Evolutionary conservation across 2,329 filamentous ascomycete genomes (phyloP).

Genomic region (Rutstroemia sp.): DNA sequence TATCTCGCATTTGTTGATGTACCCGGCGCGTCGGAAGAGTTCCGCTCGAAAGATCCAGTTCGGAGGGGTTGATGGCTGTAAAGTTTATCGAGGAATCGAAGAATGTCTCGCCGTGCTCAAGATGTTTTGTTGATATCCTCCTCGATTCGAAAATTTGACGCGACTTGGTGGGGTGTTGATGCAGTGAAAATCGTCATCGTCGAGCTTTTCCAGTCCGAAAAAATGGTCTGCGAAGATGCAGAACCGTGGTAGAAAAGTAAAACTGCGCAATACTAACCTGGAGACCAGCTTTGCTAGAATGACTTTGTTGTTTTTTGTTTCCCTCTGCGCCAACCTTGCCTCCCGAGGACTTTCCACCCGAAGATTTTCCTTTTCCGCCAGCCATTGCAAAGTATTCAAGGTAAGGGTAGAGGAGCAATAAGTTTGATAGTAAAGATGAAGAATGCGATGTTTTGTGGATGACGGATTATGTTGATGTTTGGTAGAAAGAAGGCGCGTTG

Average conservation of each 20-base stretch:
- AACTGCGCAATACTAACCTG: constrained; percentile 27
- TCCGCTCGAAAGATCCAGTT: neutral
- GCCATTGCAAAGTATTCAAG: constrained; percentile 24
- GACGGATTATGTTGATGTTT: constrained; percentile 10
- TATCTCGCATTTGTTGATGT: constrained; percentile 17
- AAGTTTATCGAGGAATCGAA: neutral
- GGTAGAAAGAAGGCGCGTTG: constrained; percentile 5
- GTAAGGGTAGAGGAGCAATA: neutral
- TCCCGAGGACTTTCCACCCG: constrained; percentile 32
- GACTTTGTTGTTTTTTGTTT: constrained; percentile 31
- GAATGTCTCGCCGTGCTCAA: neutral
- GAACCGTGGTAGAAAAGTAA: neutral
- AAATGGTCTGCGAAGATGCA: neutral
- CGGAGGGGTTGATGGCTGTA: neutral
- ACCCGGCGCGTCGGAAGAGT: constrained; percentile 17
- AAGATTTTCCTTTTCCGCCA: constrained; percentile 32
- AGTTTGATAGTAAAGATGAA: constrained; percentile 12
- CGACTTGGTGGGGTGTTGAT: constrained; percentile 25
- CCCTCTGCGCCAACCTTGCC: constrained; percentile 30
- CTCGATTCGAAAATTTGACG: constrained; percentile 18
- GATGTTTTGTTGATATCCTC: constrained; percentile 2
- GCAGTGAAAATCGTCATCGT: constrained; percentile 11
- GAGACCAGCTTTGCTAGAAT: constrained; percentile 32
- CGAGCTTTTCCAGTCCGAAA: neutral
- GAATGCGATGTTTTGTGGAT: constrained; percentile 3